Percentiles rank a stretch among this genome's conserved stretches.
These are phyloP conservation scores for Candolleomyces efflorescens DNA, from an alignment of 768 basidiomycete species.

Conservation along the genomic window DNA sequence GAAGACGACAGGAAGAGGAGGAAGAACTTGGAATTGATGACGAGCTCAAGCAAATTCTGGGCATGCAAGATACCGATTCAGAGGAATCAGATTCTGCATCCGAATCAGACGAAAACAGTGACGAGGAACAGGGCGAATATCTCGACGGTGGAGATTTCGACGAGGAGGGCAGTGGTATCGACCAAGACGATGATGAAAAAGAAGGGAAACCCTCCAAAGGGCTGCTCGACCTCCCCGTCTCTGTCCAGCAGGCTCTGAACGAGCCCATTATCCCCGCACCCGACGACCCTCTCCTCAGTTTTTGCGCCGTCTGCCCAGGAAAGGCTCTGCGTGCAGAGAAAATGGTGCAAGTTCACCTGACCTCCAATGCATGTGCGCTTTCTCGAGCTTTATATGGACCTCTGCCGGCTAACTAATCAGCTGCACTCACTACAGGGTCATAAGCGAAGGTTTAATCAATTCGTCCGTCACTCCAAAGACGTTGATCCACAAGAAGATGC, in stretches of 20 bases:
- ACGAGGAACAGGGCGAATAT: constrained; percentile 18
- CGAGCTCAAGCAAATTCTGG: constrained; percentile 60
- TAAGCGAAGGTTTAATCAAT: constrained; percentile 51
- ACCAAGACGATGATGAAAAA: constrained; percentile 21
- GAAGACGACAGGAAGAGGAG: constrained; percentile 55
- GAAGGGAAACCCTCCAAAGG: constrained; percentile 11
- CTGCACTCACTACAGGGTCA: constrained; percentile 46
- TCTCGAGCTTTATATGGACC: constrained; percentile 8
- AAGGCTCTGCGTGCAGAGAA: constrained; percentile 60
- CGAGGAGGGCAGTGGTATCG: constrained; percentile 9
- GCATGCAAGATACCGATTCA: constrained; percentile 71
- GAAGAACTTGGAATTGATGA: constrained; percentile 61
- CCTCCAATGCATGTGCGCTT: constrained; percentile 57
- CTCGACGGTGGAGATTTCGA: constrained; percentile 12
- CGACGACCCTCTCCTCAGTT: constrained; percentile 48
- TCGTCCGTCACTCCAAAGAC: constrained; percentile 36
- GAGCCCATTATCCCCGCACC: constrained; percentile 63
- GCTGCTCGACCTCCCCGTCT: constrained; percentile 28
- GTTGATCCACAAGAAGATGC: constrained; percentile 44
- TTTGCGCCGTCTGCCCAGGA: constrained; percentile 67
- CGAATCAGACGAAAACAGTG: constrained; percentile 26
- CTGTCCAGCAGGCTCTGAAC: constrained; percentile 51
- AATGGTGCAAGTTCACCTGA: constrained; percentile 55
- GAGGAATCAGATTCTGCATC: constrained; percentile 57
- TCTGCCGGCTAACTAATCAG: constrained; percentile 2